Evolutionary conservation across 179 eudicot genomes (phyloP).

Genomic region (Beta corolliflora): DNA sequence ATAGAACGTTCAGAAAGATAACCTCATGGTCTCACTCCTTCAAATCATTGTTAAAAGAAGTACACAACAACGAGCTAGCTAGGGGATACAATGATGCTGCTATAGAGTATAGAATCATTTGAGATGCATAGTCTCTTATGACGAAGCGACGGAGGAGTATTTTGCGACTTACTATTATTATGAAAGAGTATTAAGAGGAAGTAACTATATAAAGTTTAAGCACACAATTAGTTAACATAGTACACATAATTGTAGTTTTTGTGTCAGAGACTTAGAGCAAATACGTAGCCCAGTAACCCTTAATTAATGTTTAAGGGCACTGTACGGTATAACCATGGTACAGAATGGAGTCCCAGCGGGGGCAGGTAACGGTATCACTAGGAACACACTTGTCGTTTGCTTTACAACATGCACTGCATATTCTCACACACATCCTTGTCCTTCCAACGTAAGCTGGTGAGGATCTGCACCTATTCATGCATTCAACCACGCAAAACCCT

Average conservation of each 20-base stretch:
- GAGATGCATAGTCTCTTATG: neutral
- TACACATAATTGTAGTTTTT: neutral
- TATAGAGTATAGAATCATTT: neutral
- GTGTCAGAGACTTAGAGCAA: neutral
- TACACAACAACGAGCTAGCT: neutral
- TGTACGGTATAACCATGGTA: slow-evolving; percentile 16
- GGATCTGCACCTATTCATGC: slow-evolving; percentile 21
- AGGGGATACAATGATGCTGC: neutral
- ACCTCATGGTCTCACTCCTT: neutral
- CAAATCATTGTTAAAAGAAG: neutral
- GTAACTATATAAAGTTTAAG: neutral
- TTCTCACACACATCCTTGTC: slow-evolving; percentile 29
- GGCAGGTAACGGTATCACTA: slow-evolving; percentile 6
- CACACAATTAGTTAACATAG: neutral
- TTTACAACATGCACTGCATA: slow-evolving; percentile 31
- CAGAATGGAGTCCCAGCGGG: slow-evolving; percentile 12
- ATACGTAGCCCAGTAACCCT: neutral
- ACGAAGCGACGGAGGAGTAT: neutral
- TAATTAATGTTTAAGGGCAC: slow-evolving; percentile 22
- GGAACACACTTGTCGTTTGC: slow-evolving; percentile 29
- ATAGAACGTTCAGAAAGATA: neutral
- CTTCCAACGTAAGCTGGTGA: neutral
- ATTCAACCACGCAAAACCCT: slow-evolving; percentile 31
- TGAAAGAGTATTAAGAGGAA: neutral
- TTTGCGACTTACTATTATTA: neutral